Base-by-base conservation (phyloP, 164 flowering plant genomes). In the Annona squamosa region DNA sequence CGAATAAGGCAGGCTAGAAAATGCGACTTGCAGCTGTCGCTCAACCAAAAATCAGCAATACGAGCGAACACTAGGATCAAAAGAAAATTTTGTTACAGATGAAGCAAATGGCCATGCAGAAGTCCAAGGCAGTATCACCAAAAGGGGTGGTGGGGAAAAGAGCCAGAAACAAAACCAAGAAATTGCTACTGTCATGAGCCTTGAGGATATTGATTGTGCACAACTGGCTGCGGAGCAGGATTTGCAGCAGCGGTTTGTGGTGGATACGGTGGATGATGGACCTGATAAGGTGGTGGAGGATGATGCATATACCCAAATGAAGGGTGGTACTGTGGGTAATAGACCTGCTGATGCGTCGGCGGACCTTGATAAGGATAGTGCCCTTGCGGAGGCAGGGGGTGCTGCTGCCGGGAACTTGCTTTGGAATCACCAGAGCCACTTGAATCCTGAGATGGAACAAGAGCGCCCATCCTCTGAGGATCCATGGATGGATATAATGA, bases 381-480 rank as follows among this genome's bases (percentile, higher is more conserved):
- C 43, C 75, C 44, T 43, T 71, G 74, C 59, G 69, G 47, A 3
- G 69, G 75, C 48, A 13, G 77, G 37, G 78, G 87, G 18, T 75
- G 91, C 74, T 80, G 85, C 74, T 79, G 82, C 69, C 82, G 90
- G 0, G 83, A 7, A 5, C 81, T 84, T 12, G 81, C 66, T 76
- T 76, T 87, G 74, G 71, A 75, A 76, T 92, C 95, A 41, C 82
- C 78, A 13, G 88, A 79, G 17, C 86, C 85, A 62, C 83, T 47
- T 17, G 89, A 90, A 5, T 91, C 98, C 68, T 90, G 97, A 6
- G 89, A 79, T 1, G 86, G 79, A 74, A 90, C 80, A 67, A 90
- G 57, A 4, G 97, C 97, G 67, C 98, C 97, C 97, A 94, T 94
- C 70, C 98, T 85, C 68, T 92, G 97, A 56, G 98, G 97, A 77